A percentile compares a stretch with the other conserved stretches of the same genome.
phyloP scores from a whole-genome alignment of 2,329 filamentous ascomycete species.

The Mollisia scopiformis region DNA sequence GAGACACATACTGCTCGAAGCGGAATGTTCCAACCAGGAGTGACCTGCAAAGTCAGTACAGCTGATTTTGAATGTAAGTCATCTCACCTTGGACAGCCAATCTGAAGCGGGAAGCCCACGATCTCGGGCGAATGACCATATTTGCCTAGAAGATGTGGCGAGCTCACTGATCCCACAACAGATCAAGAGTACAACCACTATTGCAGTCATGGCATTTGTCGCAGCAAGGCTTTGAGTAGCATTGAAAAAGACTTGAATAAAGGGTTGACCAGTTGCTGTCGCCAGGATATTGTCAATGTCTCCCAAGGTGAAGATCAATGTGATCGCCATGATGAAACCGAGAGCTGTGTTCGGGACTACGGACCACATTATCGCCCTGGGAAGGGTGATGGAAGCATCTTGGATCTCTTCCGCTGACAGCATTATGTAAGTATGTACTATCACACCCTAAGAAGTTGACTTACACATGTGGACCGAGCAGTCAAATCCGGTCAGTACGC shows the following conservation, averaged over 20 bases:
- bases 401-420: slow-evolving; percentile 1
- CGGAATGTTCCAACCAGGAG: slow-evolving; percentile 19
- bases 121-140: slow-evolving; percentile 47
- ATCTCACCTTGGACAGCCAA: slow-evolving; percentile 41
- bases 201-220: slow-evolving; percentile 48
- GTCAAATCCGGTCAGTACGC: not conserved
- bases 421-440: not conserved
- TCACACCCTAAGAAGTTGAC: not conserved
- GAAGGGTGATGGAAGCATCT: not conserved
- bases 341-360: slow-evolving; percentile 40
- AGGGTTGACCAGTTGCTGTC: slow-evolving; percentile 36
- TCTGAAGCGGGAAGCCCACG: slow-evolving; percentile 43
- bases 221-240: slow-evolving; percentile 36
- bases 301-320: slow-evolving; percentile 42
- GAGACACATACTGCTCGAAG: slow-evolving; percentile 21
- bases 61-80: too few relatives aligned
- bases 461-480: slow-evolving; percentile 4
- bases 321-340: slow-evolving; percentile 43
- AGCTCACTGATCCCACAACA: slow-evolving; percentile 41
- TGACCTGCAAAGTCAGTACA: slow-evolving; percentile 9
- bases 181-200: slow-evolving; percentile 42
- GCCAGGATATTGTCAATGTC: slow-evolving; percentile 35
- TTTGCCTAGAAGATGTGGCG: slow-evolving; percentile 39
- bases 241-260: slow-evolving; percentile 37
- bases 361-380: slow-evolving; percentile 36